Percentiles rank a stretch among this genome's conserved stretches.
Evolutionary conservation across 305 asterid species (phyloP).

Genomic region (Fraxinus angustifolia): DNA sequence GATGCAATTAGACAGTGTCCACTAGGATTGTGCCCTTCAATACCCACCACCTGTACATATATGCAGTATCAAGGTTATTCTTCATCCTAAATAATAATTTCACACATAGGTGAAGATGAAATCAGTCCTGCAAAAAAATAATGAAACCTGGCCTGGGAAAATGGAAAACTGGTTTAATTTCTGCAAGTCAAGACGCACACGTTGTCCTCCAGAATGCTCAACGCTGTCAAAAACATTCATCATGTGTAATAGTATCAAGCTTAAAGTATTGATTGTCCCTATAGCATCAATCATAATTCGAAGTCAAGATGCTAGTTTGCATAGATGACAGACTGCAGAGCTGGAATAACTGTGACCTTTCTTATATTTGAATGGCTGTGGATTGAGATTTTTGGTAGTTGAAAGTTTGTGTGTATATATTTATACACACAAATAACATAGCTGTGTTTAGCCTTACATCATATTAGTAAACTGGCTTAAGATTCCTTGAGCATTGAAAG

Average conservation of each 20-base stretch:
- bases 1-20: constrained; percentile 96
- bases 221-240: constrained; percentile 48
- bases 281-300: constrained; percentile 26
- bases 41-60: constrained; percentile 66
- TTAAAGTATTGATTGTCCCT: not conserved
- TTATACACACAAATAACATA: not conserved
- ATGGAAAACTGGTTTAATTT: constrained; percentile 71
- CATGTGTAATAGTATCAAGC: constrained; percentile 11
- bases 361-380: too few species aligned
- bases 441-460: not conserved
- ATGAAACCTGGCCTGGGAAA: constrained; percentile 92
- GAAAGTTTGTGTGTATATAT: too few species aligned
- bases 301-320: constrained; percentile 59
- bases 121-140: constrained; percentile 12
- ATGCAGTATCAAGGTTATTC: constrained; percentile 25
- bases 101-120: constrained; percentile 19
- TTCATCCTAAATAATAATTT: constrained; percentile 15
- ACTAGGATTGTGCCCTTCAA: constrained; percentile 95
- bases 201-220: constrained; percentile 97
- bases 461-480: constrained; percentile 3
- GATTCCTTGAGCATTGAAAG: constrained; percentile 8
- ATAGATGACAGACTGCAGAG: too few species aligned
- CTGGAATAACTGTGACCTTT: too few species aligned
- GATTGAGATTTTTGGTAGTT: too few species aligned
- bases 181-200: constrained; percentile 91